A percentile compares a stretch with the other conserved stretches of the same genome.
Evolutionary conservation across 2,329 filamentous ascomycete genomes (phyloP).

Genomic region (Fusarium abutilonis): DNA sequence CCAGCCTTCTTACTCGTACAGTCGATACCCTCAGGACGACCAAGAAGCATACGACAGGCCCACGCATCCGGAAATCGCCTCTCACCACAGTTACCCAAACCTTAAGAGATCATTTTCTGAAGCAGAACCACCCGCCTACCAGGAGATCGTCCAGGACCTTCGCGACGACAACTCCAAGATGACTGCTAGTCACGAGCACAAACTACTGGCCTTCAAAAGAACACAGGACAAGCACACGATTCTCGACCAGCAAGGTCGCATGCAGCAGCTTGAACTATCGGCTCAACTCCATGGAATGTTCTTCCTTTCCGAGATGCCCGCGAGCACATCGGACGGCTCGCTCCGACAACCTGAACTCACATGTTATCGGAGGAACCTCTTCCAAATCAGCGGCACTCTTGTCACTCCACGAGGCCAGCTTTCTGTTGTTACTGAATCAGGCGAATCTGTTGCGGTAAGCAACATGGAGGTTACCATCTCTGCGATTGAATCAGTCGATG

Average conservation of each 20-base stretch:
- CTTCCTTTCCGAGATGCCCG: slow-evolving; percentile 82
- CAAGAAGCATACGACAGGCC: slow-evolving; percentile 64
- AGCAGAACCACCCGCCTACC: slow-evolving; percentile 64
- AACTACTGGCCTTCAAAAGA: slow-evolving; percentile 67
- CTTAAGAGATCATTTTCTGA: slow-evolving; percentile 68
- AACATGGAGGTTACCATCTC: slow-evolving; percentile 89
- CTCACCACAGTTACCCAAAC: slow-evolving; percentile 64
- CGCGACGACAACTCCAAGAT: slow-evolving; percentile 67
- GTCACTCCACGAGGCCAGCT: slow-evolving; percentile 81
- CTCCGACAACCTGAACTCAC: slow-evolving; percentile 82
- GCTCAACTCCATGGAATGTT: slow-evolving; percentile 90
- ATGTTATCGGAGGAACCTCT: slow-evolving; percentile 94
- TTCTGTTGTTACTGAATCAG: slow-evolving; percentile 83
- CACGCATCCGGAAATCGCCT: slow-evolving; percentile 57
- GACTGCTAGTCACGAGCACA: slow-evolving; percentile 68
- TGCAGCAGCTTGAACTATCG: slow-evolving; percentile 69
- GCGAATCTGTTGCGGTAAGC: slow-evolving; percentile 83
- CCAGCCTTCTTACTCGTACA: slow-evolving; percentile 62
- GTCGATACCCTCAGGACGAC: slow-evolving; percentile 65
- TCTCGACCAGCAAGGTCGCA: slow-evolving; percentile 66
- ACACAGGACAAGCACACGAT: slow-evolving; percentile 69
- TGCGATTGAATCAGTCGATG: slow-evolving; percentile 93
- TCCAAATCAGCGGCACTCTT: slow-evolving; percentile 92
- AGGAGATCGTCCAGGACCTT: slow-evolving; percentile 69
- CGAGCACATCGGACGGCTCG: slow-evolving; percentile 66